These are phyloP conservation scores for Moesziomyces globuligerus DNA, from an alignment of 1,284 basidiomycete genomes.

Conservation along the genomic window DNA sequence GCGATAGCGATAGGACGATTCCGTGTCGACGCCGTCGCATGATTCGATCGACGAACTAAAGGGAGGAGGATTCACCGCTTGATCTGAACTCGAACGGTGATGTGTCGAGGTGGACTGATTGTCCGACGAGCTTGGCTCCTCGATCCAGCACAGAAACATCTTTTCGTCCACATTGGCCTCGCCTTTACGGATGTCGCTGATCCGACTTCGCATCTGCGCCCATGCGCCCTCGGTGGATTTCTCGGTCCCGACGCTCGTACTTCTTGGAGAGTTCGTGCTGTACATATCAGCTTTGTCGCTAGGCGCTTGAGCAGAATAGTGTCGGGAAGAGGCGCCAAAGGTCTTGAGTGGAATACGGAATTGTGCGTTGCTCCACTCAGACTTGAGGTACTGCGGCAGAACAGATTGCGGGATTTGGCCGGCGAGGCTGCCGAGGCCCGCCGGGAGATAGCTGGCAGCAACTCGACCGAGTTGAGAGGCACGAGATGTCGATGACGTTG, in stretches of 20 bases:
- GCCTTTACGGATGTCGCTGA: conserved; percentile 57
- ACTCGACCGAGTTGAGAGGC: conserved; percentile 26
- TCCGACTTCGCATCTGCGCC: conserved; percentile 55
- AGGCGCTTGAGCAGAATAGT: conserved; percentile 8
- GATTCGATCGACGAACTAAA: background rate
- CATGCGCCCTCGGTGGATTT: conserved; percentile 58
- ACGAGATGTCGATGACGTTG: conserved; percentile 11
- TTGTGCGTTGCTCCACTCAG: conserved; percentile 58
- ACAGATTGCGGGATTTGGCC: conserved; percentile 49
- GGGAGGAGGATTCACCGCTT: conserved; percentile 2
- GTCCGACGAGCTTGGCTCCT: conserved; percentile 1
- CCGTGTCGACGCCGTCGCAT: background rate
- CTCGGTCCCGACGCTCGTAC: conserved; percentile 19
- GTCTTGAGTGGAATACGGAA: conserved; percentile 56
- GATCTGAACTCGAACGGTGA: conserved; percentile 3
- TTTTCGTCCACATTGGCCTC: conserved; percentile 55
- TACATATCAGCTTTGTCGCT: conserved; percentile 10
- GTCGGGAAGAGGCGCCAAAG: conserved; percentile 42
- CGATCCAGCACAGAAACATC: conserved; percentile 56
- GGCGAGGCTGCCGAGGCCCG: conserved; percentile 40
- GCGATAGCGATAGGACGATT: conserved; percentile 7
- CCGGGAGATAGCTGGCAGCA: conserved; percentile 45
- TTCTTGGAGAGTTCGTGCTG: conserved; percentile 4
- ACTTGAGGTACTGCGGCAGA: conserved; percentile 57
- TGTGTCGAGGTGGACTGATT: background rate